Evolutionary conservation across 805 yeast genomes (phyloP), one percentile per base, ranked within the genome.

Genomic region (Zygoascus ofunaensis): DNA sequence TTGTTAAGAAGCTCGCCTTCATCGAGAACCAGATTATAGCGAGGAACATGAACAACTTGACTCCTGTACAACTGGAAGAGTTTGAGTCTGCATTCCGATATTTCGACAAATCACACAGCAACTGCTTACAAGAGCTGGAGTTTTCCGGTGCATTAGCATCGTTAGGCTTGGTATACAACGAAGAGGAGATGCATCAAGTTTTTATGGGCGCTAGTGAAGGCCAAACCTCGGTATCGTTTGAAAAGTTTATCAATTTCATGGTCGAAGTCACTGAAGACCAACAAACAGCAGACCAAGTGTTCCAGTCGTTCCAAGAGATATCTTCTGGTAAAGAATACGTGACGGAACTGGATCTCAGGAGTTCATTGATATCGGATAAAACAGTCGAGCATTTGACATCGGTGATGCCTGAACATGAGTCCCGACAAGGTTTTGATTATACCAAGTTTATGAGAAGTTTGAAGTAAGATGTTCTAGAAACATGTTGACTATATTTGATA

Each of bases 11-110:
- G 44, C 56, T 70, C 37, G 56, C 65, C 34, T 70, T 71, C 50
- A 59, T 72, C 18, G 73, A 71, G 44, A 55, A 57, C 40, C 73
- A 71, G 48, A 58, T 64, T 42, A 60, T 69, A 10, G 64, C 66
- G 3, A 54, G 63, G 7, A 49, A 52, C 40, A 53, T 60, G 56
- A 57, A 61, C 26, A 61, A 57, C 39, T 44, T 66, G 37, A 59
- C 68, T 5, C 64, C 68, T 1, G 56, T 57, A 21, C 69, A 66
- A 42, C 49, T 65, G 18, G 71, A 65, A 37, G 73, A 71, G 43
- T 69, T 69, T 50, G 73, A 69, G 48, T 53, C 67, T 3, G 65
- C 70, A 14, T 73, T 74, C 48, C 55, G 71, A 8, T 66, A 64
- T 46, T 68, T 68, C 47, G 69, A 63, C 47, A 58, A 55, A 26